phyloP scores from a whole-genome alignment of 306 rosid genomes.

The Betula pendula region DNA sequence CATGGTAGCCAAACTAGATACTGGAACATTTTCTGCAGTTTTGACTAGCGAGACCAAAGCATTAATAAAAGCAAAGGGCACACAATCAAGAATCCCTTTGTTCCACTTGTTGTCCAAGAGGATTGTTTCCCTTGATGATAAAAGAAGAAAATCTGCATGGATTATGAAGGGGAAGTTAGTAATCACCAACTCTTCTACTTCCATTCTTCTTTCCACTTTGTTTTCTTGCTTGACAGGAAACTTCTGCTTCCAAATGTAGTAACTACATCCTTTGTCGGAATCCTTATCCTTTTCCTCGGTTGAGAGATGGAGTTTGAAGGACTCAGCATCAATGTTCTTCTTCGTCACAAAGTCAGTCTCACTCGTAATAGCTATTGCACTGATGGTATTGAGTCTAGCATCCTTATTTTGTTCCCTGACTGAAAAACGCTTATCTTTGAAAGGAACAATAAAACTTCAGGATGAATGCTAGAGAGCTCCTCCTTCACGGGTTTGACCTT shows the following conservation, averaged over 20 bases:
- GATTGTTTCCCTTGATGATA: too few species aligned
- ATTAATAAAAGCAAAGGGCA: too few species aligned
- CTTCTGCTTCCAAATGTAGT: constrained; percentile 70
- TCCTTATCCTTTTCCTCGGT: constrained; percentile 30
- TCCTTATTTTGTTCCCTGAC: constrained; percentile 51
- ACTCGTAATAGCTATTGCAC: constrained; percentile 48
- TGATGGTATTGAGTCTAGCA: constrained; percentile 38
- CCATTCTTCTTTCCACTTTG: constrained; percentile 54
- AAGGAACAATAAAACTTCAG: constrained; percentile 66
- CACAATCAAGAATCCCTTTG: too few species aligned
- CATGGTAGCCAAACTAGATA: too few species aligned
- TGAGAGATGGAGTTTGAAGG: constrained; percentile 60
- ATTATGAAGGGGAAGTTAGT: not conserved
- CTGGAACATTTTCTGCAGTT: too few species aligned
- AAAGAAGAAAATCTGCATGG: too few species aligned
- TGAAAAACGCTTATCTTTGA: constrained; percentile 61
- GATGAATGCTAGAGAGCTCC: constrained; percentile 71
- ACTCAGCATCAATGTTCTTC: constrained; percentile 66
- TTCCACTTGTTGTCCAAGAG: too few species aligned
- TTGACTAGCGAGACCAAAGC: too few species aligned
- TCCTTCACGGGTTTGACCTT: constrained; percentile 63
- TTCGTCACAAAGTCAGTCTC: constrained; percentile 44
- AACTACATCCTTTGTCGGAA: constrained; percentile 40
- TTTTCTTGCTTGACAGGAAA: constrained; percentile 53
- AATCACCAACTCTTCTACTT: constrained; percentile 57